phyloP scores from a whole-genome alignment of 306 rosid species.

The Ammopiptanthus mongolicus region DNA sequence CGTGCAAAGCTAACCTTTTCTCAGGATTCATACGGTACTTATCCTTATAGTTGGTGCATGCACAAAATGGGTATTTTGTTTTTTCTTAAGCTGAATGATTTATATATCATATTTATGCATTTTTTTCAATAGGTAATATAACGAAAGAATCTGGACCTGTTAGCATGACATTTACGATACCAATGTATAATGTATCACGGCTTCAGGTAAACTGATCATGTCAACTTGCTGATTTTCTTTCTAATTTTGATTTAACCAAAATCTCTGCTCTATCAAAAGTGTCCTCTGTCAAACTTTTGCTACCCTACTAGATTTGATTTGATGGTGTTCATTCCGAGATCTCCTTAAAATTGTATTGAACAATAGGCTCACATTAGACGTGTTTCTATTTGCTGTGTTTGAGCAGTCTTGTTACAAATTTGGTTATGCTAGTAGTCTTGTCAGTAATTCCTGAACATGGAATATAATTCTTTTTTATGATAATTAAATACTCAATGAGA shows the following conservation, averaged over 20 bases:
- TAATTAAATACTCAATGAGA: background rate
- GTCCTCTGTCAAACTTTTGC: background rate
- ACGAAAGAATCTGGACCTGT: conserved; percentile 84
- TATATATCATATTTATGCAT: conserved; percentile 13
- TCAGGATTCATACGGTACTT: conserved; percentile 61
- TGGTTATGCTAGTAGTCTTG: background rate
- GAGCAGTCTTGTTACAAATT: background rate
- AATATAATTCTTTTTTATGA: background rate
- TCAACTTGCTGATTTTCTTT: conserved; percentile 3
- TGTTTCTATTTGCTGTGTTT: background rate
- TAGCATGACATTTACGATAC: conserved; percentile 87
- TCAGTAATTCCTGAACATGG: background rate
- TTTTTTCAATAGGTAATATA: conserved; percentile 52
- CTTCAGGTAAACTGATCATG: conserved; percentile 54
- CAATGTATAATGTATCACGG: conserved; percentile 71
- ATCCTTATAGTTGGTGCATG: background rate
- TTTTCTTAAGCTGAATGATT: conserved; percentile 4
- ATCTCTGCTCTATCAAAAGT: background rate
- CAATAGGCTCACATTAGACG: background rate
- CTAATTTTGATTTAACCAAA: conserved; percentile 8
- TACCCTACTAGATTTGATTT: conserved; percentile 4
- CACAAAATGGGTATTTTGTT: background rate
- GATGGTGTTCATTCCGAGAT: background rate
- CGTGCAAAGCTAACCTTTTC: conserved; percentile 80
- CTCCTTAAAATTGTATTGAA: background rate